Evolutionary conservation across 768 basidiomycete genomes (phyloP), one percentile per base, ranked within the genome.

Genomic region (Amanita muscaria): DNA sequence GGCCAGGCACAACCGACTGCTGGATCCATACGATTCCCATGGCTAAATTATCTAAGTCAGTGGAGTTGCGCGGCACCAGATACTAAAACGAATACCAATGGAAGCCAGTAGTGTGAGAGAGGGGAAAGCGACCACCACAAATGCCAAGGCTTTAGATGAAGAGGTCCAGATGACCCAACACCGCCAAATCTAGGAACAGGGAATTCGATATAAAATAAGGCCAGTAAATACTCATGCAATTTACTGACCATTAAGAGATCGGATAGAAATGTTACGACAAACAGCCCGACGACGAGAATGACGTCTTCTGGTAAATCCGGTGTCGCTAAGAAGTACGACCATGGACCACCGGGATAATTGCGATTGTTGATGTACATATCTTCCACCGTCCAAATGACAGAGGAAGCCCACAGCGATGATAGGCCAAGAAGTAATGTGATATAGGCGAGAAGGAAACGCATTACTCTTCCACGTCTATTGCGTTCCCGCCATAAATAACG

Each of bases 111-210:
- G 50, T 19, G 61, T 35, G 9, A 67, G 7, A 0, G 53, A 44
- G 2, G 68, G 65, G 36, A 69, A 49, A 0, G 46, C 38, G 3
- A 56, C 56, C 1, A 60, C 58, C 6, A 56, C 40, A 49, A 58
- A 56, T 3, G 62, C 59, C 10, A 52, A 33, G 0, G 32, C 22
- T 9, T 45, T 48, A 8, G 63, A 63, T 12, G 56, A 57, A 6
- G 59, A 56, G 9, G 49, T 55, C 65, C 67, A 70, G 15, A 70
- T 64, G 12, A 68, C 61, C 57, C 60, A 65, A 49, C 64, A 69
- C 8, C 67, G 56, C 65, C 66, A 70, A 42, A 66, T 53, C 67
- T 66, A 42, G 11, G 12, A 29, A 29, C 27, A 29, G 6, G 27
- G 27, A 29, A 6, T 12, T n/a, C n/a, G n/a, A n/a, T n/a, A n/a